Percentiles rank a stretch among this genome's conserved stretches.
phyloP scores from a whole-genome alignment of 805 yeast genomes.

The Ascoidea asiatica region DNA sequence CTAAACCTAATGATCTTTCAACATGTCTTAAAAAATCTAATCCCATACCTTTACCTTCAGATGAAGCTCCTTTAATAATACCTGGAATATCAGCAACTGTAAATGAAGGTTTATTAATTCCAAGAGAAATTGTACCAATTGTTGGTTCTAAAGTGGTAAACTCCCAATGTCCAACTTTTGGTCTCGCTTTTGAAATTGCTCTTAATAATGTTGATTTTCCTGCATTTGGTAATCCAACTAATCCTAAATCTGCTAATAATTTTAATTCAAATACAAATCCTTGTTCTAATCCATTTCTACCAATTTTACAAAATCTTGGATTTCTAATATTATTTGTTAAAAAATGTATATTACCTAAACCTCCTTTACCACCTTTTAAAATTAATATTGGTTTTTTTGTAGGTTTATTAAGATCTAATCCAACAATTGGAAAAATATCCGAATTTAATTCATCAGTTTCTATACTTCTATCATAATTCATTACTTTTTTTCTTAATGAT shows the following conservation, averaged over 20 bases:
- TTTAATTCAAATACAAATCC: conserved; percentile 73
- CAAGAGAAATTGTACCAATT: conserved; percentile 69
- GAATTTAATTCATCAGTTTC: conserved; percentile 40
- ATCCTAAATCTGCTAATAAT: conserved; percentile 81
- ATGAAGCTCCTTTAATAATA: conserved; percentile 74
- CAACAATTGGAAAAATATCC: conserved; percentile 72
- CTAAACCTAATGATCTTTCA: conserved; percentile 83
- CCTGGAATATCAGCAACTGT: conserved; percentile 98
- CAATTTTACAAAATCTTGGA: conserved; percentile 78
- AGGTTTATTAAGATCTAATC: conserved; percentile 56
- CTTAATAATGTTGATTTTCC: conserved; percentile 85
- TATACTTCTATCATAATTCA: conserved; percentile 45
- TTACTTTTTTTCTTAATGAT: conserved; percentile 50
- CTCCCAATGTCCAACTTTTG: conserved; percentile 93
- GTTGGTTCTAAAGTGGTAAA: conserved; percentile 90
- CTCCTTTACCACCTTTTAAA: conserved; percentile 82
- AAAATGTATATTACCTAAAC: conserved; percentile 94
- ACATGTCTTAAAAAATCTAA: conserved; percentile 83
- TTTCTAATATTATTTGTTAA: conserved; percentile 71
- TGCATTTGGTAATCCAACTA: conserved; percentile 94
- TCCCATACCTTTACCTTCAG: conserved; percentile 80
- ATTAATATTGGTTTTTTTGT: conserved; percentile 56
- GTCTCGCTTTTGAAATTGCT: conserved; percentile 80
- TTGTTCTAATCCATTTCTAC: conserved; percentile 55
- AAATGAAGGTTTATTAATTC: conserved; percentile 50